Conservation (phyloP, 192 early-diverging fungal species). For the Thamnidium elegans region DNA sequence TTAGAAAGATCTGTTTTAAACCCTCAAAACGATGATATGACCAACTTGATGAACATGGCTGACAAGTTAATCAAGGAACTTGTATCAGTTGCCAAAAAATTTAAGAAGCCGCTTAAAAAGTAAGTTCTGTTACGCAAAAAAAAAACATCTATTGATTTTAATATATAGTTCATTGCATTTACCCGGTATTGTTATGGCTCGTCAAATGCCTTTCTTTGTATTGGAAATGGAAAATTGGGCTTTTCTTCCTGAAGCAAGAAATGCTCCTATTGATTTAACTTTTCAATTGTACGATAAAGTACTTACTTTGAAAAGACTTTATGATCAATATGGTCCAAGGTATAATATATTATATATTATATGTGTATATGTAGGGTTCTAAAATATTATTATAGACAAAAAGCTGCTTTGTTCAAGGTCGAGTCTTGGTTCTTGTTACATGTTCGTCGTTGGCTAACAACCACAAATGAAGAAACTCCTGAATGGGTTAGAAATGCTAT, state of each 20-base stretch:
- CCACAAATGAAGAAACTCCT: conserved; percentile 58
- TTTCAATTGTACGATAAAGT: conserved; percentile 59
- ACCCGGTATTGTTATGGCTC: conserved; percentile 45
- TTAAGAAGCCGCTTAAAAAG: conserved; percentile 11
- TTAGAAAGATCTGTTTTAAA: conserved; percentile 24
- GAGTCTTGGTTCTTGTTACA: conserved; percentile 69
- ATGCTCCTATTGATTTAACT: conserved; percentile 42
- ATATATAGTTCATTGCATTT: conserved; percentile 23
- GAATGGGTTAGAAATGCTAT: conserved; percentile 72
- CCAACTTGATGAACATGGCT: conserved; percentile 32
- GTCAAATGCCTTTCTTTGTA: conserved; percentile 51
- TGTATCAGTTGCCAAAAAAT: conserved; percentile 18
- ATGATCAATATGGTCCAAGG: conserved; percentile 47
- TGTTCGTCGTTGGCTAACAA: conserved; percentile 64
- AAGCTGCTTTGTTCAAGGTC: conserved; percentile 56
- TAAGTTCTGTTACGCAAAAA: not conserved
- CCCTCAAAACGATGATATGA: conserved; percentile 34
- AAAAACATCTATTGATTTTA: not conserved
- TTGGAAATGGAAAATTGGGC: conserved; percentile 57
- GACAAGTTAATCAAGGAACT: conserved; percentile 34
- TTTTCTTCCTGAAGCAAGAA: conserved; percentile 40
- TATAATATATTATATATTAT: conserved; percentile 13
- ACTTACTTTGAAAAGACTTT: conserved; percentile 43
- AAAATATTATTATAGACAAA: conserved; percentile 25
- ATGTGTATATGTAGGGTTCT: not conserved